Evolutionary conservation across 305 asterid species (phyloP), one percentile per base, ranked within the genome.

Genomic region (Solanum hybrid): DNA sequence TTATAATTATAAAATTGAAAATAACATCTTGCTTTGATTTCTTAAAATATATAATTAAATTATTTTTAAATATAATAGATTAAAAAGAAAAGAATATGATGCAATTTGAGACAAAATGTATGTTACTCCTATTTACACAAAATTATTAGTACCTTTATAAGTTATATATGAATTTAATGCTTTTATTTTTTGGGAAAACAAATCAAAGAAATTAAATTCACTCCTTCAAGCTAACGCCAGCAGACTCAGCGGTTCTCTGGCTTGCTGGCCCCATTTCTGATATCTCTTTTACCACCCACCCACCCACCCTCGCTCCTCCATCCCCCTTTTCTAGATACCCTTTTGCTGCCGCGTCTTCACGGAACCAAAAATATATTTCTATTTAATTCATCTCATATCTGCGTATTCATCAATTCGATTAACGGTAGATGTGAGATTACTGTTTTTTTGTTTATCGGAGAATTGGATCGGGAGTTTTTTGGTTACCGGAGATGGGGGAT

Each of bases 401-500:
- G 10, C 26, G 17, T 22, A 78, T 34, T 34, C 8, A 9, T 73
- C 24, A 88, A 79, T 66, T 80, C 7, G 56, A 36, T 36, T 24
- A 26, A 36, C 16, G 51, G 29, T 64, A n/a, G 75, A 79, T 46
- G 38, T 46, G 72, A 79, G 26, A 60, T 60, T 60, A 60, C 71
- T 7, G 26, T 69, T 69, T 2, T 60, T 69, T 71, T 26, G 17
- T 71, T 11, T 24, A 86, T 79, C 51, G 69, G 80, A 12, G n/a
- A 10, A 35, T 20, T 64, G 86, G 85, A 73, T 86, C 87, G 69
- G 73, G 84, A 87, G 72, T 90, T 60, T 92, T 69, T 85, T 5
- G 8, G 85, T 85, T 29, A 82, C 40, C 71, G 60, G 88, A 80
- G 86, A 92, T 92, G 94, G 92, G 93, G 60, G 93, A 92, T 71